Conservation (phyloP, 805 yeast species). For the Cyberlindnera euphorbiiphila region DNA sequence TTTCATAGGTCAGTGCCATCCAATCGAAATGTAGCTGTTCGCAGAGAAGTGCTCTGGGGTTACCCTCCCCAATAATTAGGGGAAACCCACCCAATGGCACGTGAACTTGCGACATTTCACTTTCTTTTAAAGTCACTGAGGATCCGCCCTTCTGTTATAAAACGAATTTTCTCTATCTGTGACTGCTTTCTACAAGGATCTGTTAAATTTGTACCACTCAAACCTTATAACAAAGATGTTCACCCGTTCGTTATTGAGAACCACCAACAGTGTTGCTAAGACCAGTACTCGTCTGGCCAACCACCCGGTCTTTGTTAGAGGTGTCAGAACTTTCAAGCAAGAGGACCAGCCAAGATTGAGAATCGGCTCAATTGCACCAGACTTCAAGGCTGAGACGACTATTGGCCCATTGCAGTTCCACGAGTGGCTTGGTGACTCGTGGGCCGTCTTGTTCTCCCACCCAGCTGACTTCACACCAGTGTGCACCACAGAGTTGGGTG, state of each 20-base stretch:
- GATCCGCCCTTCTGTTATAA: no score
- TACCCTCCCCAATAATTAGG: no score
- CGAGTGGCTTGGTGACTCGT: conserved; percentile 76
- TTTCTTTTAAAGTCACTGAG: no score
- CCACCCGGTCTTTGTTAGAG: conserved; percentile 29
- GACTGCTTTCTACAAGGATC: not conserved
- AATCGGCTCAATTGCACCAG: conserved; percentile 84
- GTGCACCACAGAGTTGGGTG: conserved; percentile 94
- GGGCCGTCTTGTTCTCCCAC: conserved; percentile 89
- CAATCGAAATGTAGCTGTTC: no score
- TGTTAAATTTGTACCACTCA: not conserved
- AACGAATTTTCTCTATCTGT: not conserved
- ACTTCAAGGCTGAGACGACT: conserved; percentile 80
- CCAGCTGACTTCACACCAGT: conserved; percentile 98
- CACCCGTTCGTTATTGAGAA: conserved; percentile 28
- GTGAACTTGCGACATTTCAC: conserved; percentile 18
- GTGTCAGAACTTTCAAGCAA: conserved; percentile 44
- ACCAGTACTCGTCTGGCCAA: conserved; percentile 17
- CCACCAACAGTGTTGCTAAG: conserved; percentile 23
- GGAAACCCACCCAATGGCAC: conserved; percentile 12
- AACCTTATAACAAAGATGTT: conserved; percentile 21
- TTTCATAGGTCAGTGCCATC: no score
- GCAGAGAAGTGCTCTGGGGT: no score
- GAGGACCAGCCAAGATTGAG: conserved; percentile 61
- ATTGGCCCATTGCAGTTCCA: conserved; percentile 83